These are phyloP conservation scores for Claviceps fusiformis DNA, from an alignment of 2,329 filamentous ascomycete genomes.

Conservation along the genomic window DNA sequence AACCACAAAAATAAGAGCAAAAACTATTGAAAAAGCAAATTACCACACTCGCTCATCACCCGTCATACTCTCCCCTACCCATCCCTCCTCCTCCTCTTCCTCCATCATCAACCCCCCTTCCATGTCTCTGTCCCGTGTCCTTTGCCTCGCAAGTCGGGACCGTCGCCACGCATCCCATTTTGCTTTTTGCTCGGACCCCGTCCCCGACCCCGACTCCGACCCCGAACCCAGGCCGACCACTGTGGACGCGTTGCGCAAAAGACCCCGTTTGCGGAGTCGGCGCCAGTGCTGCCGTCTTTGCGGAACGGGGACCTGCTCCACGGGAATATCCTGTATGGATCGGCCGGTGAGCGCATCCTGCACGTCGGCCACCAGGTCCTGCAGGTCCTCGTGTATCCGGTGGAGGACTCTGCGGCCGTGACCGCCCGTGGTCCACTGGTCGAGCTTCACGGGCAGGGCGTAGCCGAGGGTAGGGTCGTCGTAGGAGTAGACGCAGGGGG, in stretches of 20 bases:
- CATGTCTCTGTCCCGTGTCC: constrained; percentile 19
- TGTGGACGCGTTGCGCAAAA: constrained; percentile 10
- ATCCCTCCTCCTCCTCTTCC: constrained; percentile 23
- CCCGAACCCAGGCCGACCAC: background rate
- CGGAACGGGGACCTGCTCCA: constrained; percentile 29
- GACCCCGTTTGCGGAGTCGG: constrained; percentile 34
- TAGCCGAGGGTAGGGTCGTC: constrained; percentile 48
- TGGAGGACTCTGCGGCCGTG: constrained; percentile 26
- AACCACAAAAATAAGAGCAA: background rate
- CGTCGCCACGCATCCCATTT: constrained; percentile 32
- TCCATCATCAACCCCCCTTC: constrained; percentile 13
- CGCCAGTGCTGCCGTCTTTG: constrained; percentile 34
- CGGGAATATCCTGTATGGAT: constrained; percentile 30
- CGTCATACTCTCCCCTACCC: constrained; percentile 16
- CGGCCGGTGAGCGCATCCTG: constrained; percentile 31
- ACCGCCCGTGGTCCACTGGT: constrained; percentile 46
- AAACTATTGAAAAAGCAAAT: background rate
- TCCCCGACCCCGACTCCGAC: too few species aligned
- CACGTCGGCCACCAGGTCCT: constrained; percentile 34
- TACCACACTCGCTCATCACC: constrained; percentile 14
- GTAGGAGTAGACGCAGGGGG: constrained; percentile 38
- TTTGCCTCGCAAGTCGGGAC: constrained; percentile 26
- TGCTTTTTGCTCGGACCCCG: constrained; percentile 25
- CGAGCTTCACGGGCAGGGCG: constrained; percentile 47
- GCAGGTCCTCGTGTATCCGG: constrained; percentile 27